Evolutionary conservation across 2,329 filamentous ascomycete species (phyloP).

Genomic region (Nectriaceae sp.): DNA sequence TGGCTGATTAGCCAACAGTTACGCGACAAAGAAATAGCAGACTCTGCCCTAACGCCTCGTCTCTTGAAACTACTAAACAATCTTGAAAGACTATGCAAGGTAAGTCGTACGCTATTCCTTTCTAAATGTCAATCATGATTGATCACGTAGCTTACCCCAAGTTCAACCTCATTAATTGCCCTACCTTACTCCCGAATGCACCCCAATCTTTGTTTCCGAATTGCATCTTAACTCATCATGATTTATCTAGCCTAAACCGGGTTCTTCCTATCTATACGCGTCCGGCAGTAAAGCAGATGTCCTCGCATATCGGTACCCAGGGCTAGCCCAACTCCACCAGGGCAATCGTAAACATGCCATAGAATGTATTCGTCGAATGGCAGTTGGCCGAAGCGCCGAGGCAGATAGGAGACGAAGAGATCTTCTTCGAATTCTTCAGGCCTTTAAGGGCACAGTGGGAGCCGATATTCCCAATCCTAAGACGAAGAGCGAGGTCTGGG

Average conservation of each 20-base stretch:
- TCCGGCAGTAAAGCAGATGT: not conserved
- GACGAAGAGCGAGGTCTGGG: not conserved
- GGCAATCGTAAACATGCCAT: not conserved
- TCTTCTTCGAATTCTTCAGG: not conserved
- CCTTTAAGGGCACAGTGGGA: not conserved
- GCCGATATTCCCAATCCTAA: not conserved
- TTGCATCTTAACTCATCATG: too few species aligned
- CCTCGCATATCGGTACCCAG: not conserved
- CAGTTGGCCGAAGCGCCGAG: not conserved
- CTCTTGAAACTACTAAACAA: not conserved
- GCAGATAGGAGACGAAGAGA: not conserved
- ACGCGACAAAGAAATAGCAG: not conserved
- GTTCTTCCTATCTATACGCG: not conserved
- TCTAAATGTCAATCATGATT: not conserved
- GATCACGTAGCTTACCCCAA: too few species aligned
- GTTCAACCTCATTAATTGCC: too few species aligned
- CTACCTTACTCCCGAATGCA: too few species aligned
- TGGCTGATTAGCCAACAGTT: constrained; percentile 1
- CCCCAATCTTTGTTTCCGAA: too few species aligned
- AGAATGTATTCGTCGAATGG: not conserved
- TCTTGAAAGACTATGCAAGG: constrained; percentile 1
- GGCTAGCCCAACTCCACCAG: not conserved
- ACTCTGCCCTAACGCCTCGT: not conserved
- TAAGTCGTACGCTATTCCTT: not conserved
- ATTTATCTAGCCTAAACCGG: not conserved